A percentile compares a stretch with the other conserved stretches of the same genome.
These are phyloP conservation scores for Trichophyton schoenleinii DNA, from an alignment of 2,329 filamentous ascomycete species.

Conservation along the genomic window DNA sequence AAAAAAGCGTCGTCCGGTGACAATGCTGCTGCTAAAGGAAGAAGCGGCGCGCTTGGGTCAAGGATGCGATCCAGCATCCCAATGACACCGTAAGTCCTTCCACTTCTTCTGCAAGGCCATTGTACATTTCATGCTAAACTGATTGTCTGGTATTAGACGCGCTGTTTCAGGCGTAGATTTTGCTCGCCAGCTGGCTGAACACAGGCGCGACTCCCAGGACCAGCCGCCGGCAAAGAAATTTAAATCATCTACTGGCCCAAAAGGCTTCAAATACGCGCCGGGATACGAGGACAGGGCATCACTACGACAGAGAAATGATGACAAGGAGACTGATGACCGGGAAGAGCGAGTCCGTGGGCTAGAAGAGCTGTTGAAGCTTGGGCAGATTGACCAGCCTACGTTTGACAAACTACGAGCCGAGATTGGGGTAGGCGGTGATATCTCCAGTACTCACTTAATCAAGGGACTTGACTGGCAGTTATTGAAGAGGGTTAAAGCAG, in stretches of 20 bases:
- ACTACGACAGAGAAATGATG: constrained; percentile 43
- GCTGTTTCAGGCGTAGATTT: constrained; percentile 59
- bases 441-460: constrained; percentile 70
- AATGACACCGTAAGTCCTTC: constrained; percentile 69
- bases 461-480: constrained; percentile 85
- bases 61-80: constrained; percentile 69
- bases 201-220: constrained; percentile 40
- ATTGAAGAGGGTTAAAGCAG: constrained; percentile 32
- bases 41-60: constrained; percentile 54
- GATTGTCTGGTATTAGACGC: constrained; percentile 38
- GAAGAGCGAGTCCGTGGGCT: constrained; percentile 61
- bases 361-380: constrained; percentile 68
- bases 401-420: constrained; percentile 64
- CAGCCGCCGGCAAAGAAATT: constrained; percentile 58
- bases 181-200: constrained; percentile 69
- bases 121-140: neutral
- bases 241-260: constrained; percentile 61
- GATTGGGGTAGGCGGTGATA: constrained; percentile 65
- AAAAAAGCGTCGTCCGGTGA: constrained; percentile 15
- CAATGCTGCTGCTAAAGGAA: constrained; percentile 36
- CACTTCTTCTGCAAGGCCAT: neutral
- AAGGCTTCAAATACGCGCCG: constrained; percentile 63
- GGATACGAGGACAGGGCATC: constrained; percentile 78
- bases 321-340: constrained; percentile 28
- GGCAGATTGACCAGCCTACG: constrained; percentile 66